Evolutionary conservation across 2,329 filamentous ascomycete species (phyloP).

Genomic region (Colletotrichum sp.): DNA sequence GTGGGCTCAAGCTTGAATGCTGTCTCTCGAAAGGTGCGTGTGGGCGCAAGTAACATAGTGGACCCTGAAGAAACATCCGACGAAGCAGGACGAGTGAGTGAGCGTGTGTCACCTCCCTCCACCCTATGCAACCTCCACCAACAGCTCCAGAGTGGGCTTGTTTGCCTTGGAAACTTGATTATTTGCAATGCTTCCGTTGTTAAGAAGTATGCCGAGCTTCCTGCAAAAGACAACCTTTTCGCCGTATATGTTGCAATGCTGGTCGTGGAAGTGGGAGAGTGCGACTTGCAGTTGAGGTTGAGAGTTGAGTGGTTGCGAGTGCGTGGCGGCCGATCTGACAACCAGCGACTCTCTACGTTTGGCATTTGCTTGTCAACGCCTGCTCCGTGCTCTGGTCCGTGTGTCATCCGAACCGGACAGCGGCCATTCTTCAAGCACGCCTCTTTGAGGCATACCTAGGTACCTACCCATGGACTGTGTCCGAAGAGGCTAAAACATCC

Average conservation of each 20-base stretch:
- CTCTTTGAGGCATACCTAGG: background rate
- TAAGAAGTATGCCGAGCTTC: background rate
- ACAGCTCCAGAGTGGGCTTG: background rate
- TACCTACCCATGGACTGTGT: background rate
- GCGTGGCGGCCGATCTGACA: background rate
- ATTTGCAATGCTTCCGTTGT: background rate
- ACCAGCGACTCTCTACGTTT: background rate
- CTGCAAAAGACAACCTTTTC: background rate
- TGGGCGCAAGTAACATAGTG: slow-evolving; percentile 8
- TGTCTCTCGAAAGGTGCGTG: background rate
- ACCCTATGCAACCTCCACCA: background rate
- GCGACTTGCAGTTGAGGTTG: background rate
- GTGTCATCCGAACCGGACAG: slow-evolving; percentile 18
- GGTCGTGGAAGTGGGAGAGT: background rate
- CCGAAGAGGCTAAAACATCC: slow-evolving; percentile 18
- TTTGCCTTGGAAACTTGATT: slow-evolving; percentile 5
- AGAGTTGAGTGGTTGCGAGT: background rate
- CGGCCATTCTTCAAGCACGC: slow-evolving; percentile 17
- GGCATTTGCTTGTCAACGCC: background rate
- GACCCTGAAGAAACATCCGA: slow-evolving; percentile 19
- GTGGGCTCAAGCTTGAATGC: slow-evolving; percentile 18
- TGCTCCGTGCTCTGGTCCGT: background rate
- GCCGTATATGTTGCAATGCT: background rate
- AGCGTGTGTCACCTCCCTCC: slow-evolving; percentile 15
- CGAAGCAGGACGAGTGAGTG: slow-evolving; percentile 1